A percentile compares a stretch with the other conserved stretches of the same genome.
Conservation (phyloP, 768 basidiomycete genomes). For the Inosperma sp. region DNA sequence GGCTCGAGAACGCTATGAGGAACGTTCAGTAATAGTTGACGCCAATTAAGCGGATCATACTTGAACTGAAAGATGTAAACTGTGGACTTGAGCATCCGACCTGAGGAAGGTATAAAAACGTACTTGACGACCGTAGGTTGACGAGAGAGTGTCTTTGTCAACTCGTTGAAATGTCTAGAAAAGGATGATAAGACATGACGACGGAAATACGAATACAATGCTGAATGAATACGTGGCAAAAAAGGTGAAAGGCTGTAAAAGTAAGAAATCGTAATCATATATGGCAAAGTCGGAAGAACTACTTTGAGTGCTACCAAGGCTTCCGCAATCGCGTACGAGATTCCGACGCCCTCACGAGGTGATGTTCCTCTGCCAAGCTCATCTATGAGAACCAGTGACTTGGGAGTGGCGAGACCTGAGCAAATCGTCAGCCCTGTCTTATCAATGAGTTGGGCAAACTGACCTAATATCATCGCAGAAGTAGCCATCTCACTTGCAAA, state of each 20-base stretch:
- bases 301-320: constrained; percentile 72
- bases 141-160: constrained; percentile 68
- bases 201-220: background rate
- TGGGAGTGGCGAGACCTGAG: constrained; percentile 58
- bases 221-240: constrained; percentile 70
- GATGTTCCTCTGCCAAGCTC: constrained; percentile 93
- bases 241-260: constrained; percentile 70
- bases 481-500: constrained; percentile 95
- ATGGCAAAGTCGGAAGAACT: constrained; percentile 13
- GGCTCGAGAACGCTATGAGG: constrained; percentile 46
- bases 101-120: constrained; percentile 19
- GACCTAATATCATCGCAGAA: constrained; percentile 86
- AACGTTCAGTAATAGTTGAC: background rate
- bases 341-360: constrained; percentile 74
- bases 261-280: background rate
- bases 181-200: constrained; percentile 5
- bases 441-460: background rate
- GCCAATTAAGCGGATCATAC: constrained; percentile 30
- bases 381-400: constrained; percentile 80
- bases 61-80: constrained; percentile 79
- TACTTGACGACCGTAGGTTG: constrained; percentile 82
- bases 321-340: constrained; percentile 81
- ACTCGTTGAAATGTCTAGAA: constrained; percentile 72
- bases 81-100: constrained; percentile 26
- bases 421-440: background rate